A percentile compares a stretch with the other conserved stretches of the same genome.
Conservation (phyloP, 208 protist genomes). For the Trypanosoma conorhini region DNA sequence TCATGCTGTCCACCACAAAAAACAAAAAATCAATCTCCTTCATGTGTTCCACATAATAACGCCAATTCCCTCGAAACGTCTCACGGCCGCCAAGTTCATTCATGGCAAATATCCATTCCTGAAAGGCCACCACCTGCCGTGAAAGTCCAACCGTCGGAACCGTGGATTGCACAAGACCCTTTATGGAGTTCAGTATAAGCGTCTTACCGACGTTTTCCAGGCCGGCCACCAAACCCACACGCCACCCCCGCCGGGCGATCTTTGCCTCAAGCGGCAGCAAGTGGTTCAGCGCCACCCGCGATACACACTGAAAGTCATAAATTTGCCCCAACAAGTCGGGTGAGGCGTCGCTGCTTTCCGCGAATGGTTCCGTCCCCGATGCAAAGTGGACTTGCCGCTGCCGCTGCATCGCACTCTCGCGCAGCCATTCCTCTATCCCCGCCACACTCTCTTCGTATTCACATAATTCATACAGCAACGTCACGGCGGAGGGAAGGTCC, state of each 20-base stretch:
- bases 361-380: background rate
- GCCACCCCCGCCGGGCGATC: constrained; percentile 54
- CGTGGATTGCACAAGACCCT: constrained; percentile 57
- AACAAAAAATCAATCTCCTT: constrained; percentile 73
- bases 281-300: constrained; percentile 58
- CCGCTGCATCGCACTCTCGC: constrained; percentile 10
- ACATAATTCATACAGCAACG: constrained; percentile 74
- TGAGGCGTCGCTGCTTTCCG: background rate
- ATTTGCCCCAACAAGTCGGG: background rate
- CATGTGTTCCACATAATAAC: constrained; percentile 68
- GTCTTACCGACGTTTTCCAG: constrained; percentile 86
- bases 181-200: constrained; percentile 74
- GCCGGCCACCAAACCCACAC: constrained; percentile 68
- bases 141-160: constrained; percentile 82
- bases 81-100: constrained; percentile 86
- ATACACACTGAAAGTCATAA: constrained; percentile 66
- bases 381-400: background rate
- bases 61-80: constrained; percentile 80
- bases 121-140: constrained; percentile 68
- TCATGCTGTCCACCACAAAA: constrained; percentile 75
- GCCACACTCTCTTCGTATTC: constrained; percentile 72
- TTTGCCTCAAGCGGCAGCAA: constrained; percentile 74
- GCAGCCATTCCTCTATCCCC: constrained; percentile 37
- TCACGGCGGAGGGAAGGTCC: constrained; percentile 35
- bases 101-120: constrained; percentile 81